phyloP scores from a whole-genome alignment of 2,329 filamentous ascomycete genomes.

The Colletotrichum orbiculare region DNA sequence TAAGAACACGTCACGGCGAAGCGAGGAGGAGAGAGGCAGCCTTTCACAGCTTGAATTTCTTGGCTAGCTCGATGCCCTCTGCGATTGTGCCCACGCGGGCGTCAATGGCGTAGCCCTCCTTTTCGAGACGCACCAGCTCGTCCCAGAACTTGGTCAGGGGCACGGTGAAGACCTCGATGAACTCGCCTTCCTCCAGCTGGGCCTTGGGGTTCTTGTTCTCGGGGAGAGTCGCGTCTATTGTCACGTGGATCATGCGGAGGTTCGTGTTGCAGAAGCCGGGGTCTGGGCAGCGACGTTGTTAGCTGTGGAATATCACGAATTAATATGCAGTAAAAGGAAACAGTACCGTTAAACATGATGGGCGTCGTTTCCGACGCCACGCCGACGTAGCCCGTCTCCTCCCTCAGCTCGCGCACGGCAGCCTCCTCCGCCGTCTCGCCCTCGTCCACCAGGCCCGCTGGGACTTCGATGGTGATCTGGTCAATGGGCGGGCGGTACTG shows the following conservation, averaged over 20 bases:
- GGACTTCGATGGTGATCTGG: constrained; percentile 70
- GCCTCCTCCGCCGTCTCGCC: constrained; percentile 71
- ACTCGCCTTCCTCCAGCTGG: constrained; percentile 81
- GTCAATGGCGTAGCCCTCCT: constrained; percentile 81
- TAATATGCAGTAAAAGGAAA: neutral
- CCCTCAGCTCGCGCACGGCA: constrained; percentile 71
- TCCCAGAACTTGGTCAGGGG: constrained; percentile 72
- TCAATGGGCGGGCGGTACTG: constrained; percentile 73
- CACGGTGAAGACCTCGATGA: constrained; percentile 82
- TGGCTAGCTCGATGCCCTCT: constrained; percentile 81
- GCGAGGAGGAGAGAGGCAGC: neutral
- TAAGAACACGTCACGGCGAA: constrained; percentile 25
- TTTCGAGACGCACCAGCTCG: constrained; percentile 74
- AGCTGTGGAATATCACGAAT: neutral
- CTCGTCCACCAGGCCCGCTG: constrained; percentile 72
- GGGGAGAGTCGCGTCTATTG: constrained; percentile 74
- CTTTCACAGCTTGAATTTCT: constrained; percentile 58
- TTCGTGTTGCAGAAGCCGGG: constrained; percentile 76
- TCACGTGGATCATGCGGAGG: constrained; percentile 77
- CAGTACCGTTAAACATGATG: constrained; percentile 70
- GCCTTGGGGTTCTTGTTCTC: constrained; percentile 78
- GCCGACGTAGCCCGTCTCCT: constrained; percentile 75
- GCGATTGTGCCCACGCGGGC: constrained; percentile 81
- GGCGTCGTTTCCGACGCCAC: constrained; percentile 67
- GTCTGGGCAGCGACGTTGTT: constrained; percentile 48